phyloP scores from a whole-genome alignment of 495 filamentous ascomycete genomes.

The Penicillium macrosclerotiorum region DNA sequence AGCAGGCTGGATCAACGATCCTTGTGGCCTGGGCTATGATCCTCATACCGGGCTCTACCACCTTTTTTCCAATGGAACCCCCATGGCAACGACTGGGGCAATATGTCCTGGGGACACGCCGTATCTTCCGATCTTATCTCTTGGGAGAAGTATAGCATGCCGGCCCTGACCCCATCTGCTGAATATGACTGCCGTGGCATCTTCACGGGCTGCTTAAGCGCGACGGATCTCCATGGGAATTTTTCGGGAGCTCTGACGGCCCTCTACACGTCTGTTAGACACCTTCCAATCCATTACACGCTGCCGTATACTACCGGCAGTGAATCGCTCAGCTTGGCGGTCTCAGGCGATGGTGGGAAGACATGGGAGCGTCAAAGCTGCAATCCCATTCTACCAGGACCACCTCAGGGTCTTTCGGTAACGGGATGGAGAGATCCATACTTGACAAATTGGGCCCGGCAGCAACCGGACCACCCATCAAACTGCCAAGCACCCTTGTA shows the following conservation, averaged over 20 bases:
- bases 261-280: constrained; percentile 52
- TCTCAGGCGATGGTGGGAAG: constrained; percentile 46
- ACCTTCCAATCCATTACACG: constrained; percentile 49
- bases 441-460: constrained; percentile 39
- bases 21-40: constrained; percentile 55
- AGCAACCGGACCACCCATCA: constrained; percentile 33
- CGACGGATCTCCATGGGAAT: constrained; percentile 41
- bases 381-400: constrained; percentile 49
- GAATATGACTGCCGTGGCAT: constrained; percentile 51
- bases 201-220: constrained; percentile 51
- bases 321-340: constrained; percentile 50
- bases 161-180: constrained; percentile 33
- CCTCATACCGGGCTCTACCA: constrained; percentile 41
- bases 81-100: constrained; percentile 42
- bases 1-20: constrained; percentile 57
- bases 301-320: constrained; percentile 47
- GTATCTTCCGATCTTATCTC: constrained; percentile 41
- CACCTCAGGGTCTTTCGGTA: constrained; percentile 45
- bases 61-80: constrained; percentile 49
- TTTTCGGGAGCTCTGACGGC: constrained; percentile 41
- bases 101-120: constrained; percentile 46
- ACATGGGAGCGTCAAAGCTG: constrained; percentile 48
- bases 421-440: constrained; percentile 59
- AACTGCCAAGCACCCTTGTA: constrained; percentile 39
- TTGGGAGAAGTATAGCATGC: constrained; percentile 37